These are phyloP conservation scores for Chlorella variabilis DNA, from an alignment of 163 green algal genomes.

Conservation along the genomic window DNA sequence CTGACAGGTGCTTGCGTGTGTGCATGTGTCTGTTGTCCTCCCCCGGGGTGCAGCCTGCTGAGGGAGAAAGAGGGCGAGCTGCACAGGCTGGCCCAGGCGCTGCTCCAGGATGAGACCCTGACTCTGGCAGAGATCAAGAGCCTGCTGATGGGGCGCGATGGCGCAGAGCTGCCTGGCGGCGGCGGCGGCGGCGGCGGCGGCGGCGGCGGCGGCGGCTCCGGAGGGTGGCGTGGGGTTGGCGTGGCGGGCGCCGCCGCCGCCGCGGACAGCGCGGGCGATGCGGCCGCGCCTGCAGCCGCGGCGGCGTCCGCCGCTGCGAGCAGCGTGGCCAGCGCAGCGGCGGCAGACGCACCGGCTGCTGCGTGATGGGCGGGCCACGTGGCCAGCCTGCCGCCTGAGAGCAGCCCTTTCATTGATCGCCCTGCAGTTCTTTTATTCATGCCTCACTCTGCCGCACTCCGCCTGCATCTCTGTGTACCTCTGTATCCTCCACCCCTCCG, in stretches of 20 bases:
- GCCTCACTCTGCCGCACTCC: no score
- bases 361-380: background rate
- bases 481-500: no score
- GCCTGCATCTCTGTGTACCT: no score
- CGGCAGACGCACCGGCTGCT: background rate
- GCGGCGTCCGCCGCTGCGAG: background rate
- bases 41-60: slow-evolving; percentile 43
- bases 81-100: slow-evolving; percentile 64
- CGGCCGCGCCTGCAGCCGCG: no score
- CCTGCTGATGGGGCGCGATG: background rate
- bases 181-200: background rate
- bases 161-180: slow-evolving; percentile 13
- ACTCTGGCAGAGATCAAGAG: slow-evolving; percentile 39
- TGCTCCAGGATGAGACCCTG: slow-evolving; percentile 83
- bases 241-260: background rate
- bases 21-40: background rate
- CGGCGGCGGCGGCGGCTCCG: background rate
- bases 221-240: background rate
- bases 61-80: slow-evolving; percentile 63
- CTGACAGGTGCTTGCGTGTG: no score
- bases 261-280: background rate
- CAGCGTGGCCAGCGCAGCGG: background rate
- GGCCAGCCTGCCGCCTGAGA: background rate
- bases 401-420: background rate
- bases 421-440: no score